Base-by-base conservation (phyloP, 2,329 filamentous ascomycete species). In the Xylariaceae sp. region DNA sequence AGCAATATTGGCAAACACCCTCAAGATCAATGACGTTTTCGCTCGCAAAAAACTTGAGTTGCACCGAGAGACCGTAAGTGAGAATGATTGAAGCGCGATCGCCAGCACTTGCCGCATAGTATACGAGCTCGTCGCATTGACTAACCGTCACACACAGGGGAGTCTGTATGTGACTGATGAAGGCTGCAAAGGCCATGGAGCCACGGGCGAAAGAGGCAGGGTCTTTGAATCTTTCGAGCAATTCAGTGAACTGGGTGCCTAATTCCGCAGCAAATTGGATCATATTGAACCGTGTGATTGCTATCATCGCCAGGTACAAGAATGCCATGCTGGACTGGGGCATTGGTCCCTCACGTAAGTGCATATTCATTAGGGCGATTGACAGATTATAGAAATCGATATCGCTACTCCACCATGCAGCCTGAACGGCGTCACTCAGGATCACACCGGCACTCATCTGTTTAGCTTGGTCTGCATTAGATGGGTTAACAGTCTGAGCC, bases 71-170 rank as follows among this genome's bases (percentile, higher is more conserved):
- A 0, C 86, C 88, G 45, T 87, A 81, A 58, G 85, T 86, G 10
- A 91, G 71, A 31, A 91, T 83, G 6, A 85, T 83, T 1, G 87
- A 79, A 46, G 86, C 82, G 30, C 86, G 78, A 62, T 92, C 87
- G 1, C 87, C 87, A 2, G 85, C 79, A 17, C 78, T 72, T 1
- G 84, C 77, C 0, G 84, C 80, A 47, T 82, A 80, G 49, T 90
- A 85, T 19, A 89, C 72, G 1, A 84, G 81, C 42, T 77, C 77
- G 56, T 89, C 84, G 27, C 89, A 75, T 49, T 83, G 76, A 2
- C 71, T 70, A 9, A 86, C 73, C 6, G 81, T 75, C 32, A 81
- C 69, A 11, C 73, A 66, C 48, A 89, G 70, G n/a, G 83, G 79
- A 45, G 78, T 74, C 52, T 86, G 77, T 9, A 90, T 71, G 58